Base-by-base conservation (phyloP, 257 asterid species). In the Salvia miltiorrhiza region DNA sequence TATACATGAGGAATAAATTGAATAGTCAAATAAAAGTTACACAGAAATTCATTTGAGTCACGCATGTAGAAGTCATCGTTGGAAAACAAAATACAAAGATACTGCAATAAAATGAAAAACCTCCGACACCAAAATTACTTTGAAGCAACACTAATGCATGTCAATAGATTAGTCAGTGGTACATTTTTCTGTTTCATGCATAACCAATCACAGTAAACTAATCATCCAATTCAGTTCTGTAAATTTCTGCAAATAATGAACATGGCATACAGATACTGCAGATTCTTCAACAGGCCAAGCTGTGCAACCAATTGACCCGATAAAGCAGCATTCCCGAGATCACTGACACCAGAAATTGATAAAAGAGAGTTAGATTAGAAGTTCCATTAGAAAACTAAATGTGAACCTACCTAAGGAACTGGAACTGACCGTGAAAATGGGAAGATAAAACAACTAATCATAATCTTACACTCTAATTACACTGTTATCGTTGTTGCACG, bases 401-500 rank as follows among this genome's bases (percentile, higher is more conserved):
- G 58, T 13, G 23, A 49, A 30, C 35, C 65, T 66, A 66, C 61
- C 13, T 53, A 55, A 50, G 45, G 14, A 21, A 64, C 4, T 21
- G 14, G 33, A 28, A 67, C 14, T 17, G 63, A 66, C 57, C 47
- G 66, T 16, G 33, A 62, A 40, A 54, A 26, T 5, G 8, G 10
- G 69, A 21, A 19, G 71, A 26, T 58, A 32, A n/a, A 67, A 65
- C 9, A 19, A 40, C 2, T n/a, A 40, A 62, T 28, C 28, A 37
- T 59, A 73, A 73, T 52, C 96, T 83, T 83, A 93, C 99, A 93
- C 99, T 87, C 99, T 74, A 70, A 93, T 91, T 39, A 93, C 99
- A 72, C 96, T 91, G 87, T 93, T 93, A 69, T 91, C 99, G 49
- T 89, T 91, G 87, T 93, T 89, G 87, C 99, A 93, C 49, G 99